Evolutionary conservation across 2,329 filamentous ascomycete species (phyloP).

Genomic region (Colletotrichum eleusines): DNA sequence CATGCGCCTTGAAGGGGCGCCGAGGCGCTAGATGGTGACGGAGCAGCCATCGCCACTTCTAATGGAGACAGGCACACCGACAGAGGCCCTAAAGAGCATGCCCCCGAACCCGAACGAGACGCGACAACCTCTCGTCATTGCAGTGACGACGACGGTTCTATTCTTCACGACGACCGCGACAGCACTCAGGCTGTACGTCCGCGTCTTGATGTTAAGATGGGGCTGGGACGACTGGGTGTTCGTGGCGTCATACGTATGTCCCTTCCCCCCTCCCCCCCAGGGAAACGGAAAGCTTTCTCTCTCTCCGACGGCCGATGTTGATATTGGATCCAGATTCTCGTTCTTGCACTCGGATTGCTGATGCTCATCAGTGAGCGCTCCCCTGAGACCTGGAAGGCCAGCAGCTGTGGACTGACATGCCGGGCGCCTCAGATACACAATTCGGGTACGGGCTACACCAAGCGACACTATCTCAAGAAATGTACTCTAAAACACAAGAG

Average conservation of each 20-base stretch:
- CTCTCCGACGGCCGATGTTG: neutral
- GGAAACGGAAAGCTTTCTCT: accelerated
- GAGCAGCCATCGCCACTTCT: neutral
- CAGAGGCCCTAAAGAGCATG: neutral
- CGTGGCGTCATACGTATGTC: conserved; percentile 19
- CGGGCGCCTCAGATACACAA: conserved; percentile 6
- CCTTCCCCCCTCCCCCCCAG: too few species aligned
- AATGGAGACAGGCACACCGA: neutral
- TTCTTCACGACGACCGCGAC: conserved; percentile 7
- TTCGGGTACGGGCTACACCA: conserved; percentile 29
- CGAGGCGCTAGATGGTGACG: neutral
- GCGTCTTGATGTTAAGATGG: conserved; percentile 22
- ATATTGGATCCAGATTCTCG: neutral
- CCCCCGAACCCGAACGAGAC: conserved; percentile 1
- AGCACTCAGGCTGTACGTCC: conserved; percentile 27
- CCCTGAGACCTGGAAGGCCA: too few species aligned
- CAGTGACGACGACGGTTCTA: conserved; percentile 2
- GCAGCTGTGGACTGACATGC: neutral
- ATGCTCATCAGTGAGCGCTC: conserved; percentile 27
- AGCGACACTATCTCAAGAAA: conserved; percentile 1
- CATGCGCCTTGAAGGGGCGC: neutral
- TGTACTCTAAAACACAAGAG: conserved; percentile 26
- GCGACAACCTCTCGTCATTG: conserved; percentile 24
- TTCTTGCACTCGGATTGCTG: conserved; percentile 9
- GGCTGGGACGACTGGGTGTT: conserved; percentile 27